Evolutionary conservation across 208 protist species (phyloP).

Genomic region (Strigomonas oncopelti): DNA sequence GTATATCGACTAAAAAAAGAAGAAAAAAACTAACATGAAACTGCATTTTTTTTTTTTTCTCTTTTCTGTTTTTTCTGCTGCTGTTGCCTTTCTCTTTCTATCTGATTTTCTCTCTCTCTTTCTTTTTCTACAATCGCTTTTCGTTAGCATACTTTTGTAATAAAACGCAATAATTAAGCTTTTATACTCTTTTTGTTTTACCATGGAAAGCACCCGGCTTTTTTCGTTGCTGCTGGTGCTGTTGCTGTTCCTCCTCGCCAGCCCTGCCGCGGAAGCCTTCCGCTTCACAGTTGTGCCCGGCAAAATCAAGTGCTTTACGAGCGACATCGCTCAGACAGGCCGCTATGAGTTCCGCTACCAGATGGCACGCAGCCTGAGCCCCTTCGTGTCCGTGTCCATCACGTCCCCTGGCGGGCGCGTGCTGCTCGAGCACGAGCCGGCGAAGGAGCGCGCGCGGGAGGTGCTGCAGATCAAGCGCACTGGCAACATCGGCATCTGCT

Average conservation of each 20-base stretch:
- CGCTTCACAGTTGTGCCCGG: slow-evolving; percentile 60
- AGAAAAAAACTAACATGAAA: not conserved
- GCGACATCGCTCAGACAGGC: slow-evolving; percentile 36
- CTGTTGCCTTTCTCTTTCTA: not conserved
- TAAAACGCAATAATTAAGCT: not conserved
- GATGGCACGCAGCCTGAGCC: slow-evolving; percentile 59
- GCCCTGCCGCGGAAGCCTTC: slow-evolving; percentile 27
- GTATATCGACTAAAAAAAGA: not conserved
- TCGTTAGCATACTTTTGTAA: not conserved
- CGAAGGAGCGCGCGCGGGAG: slow-evolving; percentile 40
- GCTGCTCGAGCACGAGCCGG: slow-evolving; percentile 57
- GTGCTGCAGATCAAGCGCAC: slow-evolving; percentile 34
- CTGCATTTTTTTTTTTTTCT: not conserved
- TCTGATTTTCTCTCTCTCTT: not conserved
- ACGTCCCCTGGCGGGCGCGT: slow-evolving; percentile 37
- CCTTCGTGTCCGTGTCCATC: slow-evolving; percentile 61
- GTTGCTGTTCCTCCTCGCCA: slow-evolving; percentile 11
- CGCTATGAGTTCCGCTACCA: slow-evolving; percentile 72
- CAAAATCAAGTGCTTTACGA: slow-evolving; percentile 66
- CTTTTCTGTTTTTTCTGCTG: not conserved
- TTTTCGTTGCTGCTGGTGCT: not conserved
- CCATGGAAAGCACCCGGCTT: not conserved
- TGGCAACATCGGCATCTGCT: slow-evolving; percentile 61
- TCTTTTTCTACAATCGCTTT: not conserved
- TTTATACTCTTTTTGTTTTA: not conserved